Evolutionary conservation across 495 filamentous ascomycete species (phyloP).

Genomic region (Articulospora tetracladia): DNA sequence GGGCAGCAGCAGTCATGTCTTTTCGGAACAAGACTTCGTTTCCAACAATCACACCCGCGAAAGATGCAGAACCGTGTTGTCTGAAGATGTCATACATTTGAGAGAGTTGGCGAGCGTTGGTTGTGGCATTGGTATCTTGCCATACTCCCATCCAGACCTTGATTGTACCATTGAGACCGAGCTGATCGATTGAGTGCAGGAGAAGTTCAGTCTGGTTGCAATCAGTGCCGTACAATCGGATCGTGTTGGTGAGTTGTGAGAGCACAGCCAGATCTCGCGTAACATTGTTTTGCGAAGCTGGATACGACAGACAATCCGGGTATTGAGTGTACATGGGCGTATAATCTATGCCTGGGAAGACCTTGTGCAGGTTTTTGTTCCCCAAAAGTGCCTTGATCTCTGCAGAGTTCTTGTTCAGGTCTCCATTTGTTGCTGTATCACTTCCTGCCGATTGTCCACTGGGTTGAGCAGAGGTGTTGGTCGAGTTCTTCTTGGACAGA

Average conservation of each 20-base stretch:
- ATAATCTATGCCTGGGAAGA: conserved; percentile 97
- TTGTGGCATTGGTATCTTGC: conserved; percentile 81
- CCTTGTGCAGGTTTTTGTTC: conserved; percentile 79
- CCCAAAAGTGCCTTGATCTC: conserved; percentile 82
- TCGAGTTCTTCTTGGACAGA: conserved; percentile 35
- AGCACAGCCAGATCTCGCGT: conserved; percentile 90
- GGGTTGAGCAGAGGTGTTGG: conserved; percentile 10
- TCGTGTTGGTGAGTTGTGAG: conserved; percentile 82
- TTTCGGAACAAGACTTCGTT: conserved; percentile 91
- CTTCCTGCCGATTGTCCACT: conserved; percentile 22
- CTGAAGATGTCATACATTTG: conserved; percentile 82
- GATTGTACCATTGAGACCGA: conserved; percentile 66
- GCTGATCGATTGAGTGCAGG: conserved; percentile 70
- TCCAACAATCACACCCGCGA: conserved; percentile 85
- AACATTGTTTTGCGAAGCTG: conserved; percentile 88
- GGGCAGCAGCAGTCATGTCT: conserved; percentile 58
- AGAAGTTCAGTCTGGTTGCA: conserved; percentile 98
- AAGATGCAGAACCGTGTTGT: conserved; percentile 56
- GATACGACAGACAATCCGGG: conserved; percentile 73
- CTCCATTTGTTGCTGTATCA: conserved; percentile 54
- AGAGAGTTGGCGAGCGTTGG: conserved; percentile 73
- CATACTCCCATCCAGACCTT: conserved; percentile 97
- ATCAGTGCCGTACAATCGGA: conserved; percentile 93
- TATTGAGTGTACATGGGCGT: conserved; percentile 90
- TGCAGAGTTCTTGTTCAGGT: conserved; percentile 65